Base-by-base conservation (phyloP, 208 protist genomes). In the Wallacemonas sp. region DNA sequence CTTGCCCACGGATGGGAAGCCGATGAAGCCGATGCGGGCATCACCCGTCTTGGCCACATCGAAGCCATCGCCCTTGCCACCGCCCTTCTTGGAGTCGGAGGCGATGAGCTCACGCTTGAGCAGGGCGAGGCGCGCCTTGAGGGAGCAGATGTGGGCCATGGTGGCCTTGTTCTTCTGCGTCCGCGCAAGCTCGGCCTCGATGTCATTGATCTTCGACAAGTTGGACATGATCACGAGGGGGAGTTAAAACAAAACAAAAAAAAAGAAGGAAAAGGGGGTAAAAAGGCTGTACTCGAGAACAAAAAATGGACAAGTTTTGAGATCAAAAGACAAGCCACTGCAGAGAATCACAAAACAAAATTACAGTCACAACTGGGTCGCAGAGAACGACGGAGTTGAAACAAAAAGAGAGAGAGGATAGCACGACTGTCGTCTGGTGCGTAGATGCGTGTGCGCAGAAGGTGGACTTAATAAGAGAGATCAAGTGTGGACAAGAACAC, bases 131-230 rank as follows among this genome's bases (percentile, higher is more conserved):
- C 98, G 98, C 5, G 98, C 98, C 81, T 99, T 99, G 32, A 99
- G 82, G 29, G 93, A 64, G 76, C 99, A 98, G 59, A 99, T 84
- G 85, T 99, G 98, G 29, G 88, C 84, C 75, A 92, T 90, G 28
- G 98, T 99, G 41, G 98, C 98, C 84, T 99, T 99, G 83, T 99
- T 99, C 84, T 98, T 98, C 87, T 99, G 98, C 36, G 98, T 99
- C 48, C 96, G 82, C 57, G 89, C 93, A 63, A 99, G 97, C 94
- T 99, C 97, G 52, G 93, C 95, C 92, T 99, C 97, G 38, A 98
- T 98, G 69, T 98, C 95, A 64, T 91, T 94, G 57, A 98, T 99
- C 82, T 95, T 95, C 72, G 91, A 84, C 32, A 95, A 48, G 38
- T 83, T 87, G 22, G 86, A 88, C 79, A 89, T 89, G 11, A 29